phyloP scores from a whole-genome alignment of 176 grass and related monocot species.

The Aegilops longissima region DNA sequence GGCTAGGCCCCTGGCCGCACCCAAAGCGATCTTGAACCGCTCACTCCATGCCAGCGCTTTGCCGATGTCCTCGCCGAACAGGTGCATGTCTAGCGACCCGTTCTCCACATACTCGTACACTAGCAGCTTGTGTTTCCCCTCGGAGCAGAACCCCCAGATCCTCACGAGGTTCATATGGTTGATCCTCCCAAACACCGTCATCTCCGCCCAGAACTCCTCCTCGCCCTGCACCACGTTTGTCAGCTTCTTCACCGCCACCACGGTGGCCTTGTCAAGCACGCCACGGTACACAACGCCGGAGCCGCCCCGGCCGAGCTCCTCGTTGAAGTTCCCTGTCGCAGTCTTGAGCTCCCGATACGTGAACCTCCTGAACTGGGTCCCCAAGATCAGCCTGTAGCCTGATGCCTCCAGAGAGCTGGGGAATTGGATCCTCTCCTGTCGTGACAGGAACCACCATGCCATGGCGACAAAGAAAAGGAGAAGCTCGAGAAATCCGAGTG shows the following conservation, averaged over 20 bases:
- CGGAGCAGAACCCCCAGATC: conserved; percentile 53
- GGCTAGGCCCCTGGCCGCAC: conserved; percentile 14
- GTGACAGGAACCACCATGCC: conserved; percentile 41
- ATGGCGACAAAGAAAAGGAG: conserved; percentile 26
- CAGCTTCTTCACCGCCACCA: conserved; percentile 59
- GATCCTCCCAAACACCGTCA: too few relatives aligned
- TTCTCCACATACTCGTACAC: neutral
- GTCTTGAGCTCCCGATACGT: conserved; percentile 44
- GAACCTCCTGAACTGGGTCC: conserved; percentile 50
- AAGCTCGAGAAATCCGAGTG: conserved; percentile 23
- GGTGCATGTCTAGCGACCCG: conserved; percentile 46
- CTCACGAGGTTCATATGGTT: conserved; percentile 44
- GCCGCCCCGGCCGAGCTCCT: too few relatives aligned
- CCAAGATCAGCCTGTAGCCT: conserved; percentile 41
- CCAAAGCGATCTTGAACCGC: conserved; percentile 18
- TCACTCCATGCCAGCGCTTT: conserved; percentile 29
- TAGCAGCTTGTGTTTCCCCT: conserved; percentile 17
- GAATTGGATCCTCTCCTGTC: neutral
- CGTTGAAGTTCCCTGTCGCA: conserved; percentile 17
- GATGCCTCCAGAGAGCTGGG: neutral
- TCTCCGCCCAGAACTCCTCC: too few relatives aligned
- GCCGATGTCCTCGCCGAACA: conserved; percentile 1
- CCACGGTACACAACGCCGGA: neutral
- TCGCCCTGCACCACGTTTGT: conserved; percentile 15
- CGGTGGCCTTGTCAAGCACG: conserved; percentile 29